Conservation (phyloP, 257 asterid species). For the Solanum rostratum region DNA sequence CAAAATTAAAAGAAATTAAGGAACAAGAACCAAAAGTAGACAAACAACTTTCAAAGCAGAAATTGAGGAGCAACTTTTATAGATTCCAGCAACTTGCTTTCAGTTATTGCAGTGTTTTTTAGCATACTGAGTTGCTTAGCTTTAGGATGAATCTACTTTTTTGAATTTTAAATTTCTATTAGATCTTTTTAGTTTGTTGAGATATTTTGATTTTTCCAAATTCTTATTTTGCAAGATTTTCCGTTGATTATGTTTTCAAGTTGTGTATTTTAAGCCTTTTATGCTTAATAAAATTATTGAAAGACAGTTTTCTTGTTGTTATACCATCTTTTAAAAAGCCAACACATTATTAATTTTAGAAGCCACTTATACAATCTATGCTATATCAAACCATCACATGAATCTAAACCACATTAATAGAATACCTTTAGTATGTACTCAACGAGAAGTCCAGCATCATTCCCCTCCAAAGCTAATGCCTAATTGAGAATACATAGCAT, state of each 20-base stretch:
- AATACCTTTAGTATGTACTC: slow-evolving; percentile 86
- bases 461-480: slow-evolving; percentile 90
- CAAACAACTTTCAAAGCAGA: neutral
- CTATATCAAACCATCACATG: neutral
- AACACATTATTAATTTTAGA: neutral
- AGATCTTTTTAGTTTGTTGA: neutral
- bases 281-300: neutral
- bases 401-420: slow-evolving; percentile 8
- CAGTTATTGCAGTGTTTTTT: neutral
- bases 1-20: neutral
- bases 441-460: slow-evolving; percentile 68
- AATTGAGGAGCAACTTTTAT: neutral
- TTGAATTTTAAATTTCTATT: neutral
- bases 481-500: slow-evolving; percentile 15
- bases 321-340: neutral
- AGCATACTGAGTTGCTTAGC: neutral
- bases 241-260: neutral
- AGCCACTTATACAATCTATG: neutral
- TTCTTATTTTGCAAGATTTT: neutral
- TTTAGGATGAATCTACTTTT: neutral
- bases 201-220: neutral
- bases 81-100: neutral
- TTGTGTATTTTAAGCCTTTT: too few species aligned
- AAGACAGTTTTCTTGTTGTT: neutral
- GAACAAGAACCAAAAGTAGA: neutral